Evolutionary conservation across 164 flowering plant genomes (phyloP), one percentile per base, ranked within the genome.

Genomic region (Liriodendron chinense): DNA sequence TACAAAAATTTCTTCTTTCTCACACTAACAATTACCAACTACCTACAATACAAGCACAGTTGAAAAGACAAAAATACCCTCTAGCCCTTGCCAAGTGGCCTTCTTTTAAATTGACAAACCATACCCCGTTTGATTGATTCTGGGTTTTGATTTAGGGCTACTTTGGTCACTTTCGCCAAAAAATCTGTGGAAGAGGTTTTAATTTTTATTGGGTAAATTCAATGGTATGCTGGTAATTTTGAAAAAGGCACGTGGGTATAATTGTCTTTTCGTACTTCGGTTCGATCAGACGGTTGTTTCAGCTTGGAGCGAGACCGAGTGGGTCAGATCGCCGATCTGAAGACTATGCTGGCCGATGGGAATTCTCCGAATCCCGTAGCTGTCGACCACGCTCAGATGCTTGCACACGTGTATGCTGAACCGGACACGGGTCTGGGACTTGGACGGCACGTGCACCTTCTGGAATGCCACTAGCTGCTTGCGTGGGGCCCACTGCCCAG

Each of bases 351-450:
- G 83, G 3, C 98, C 98, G 80, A 94, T 74, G 2, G 97, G 94
- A 75, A 94, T 89, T 73, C 97, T 86, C 65, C 94, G 72, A 34
- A 88, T 80, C n/a, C 98, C 97, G 2, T 74, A 70, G 26, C 73
- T 68, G 69, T 94, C 97, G 71, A 94, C 93, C 6, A 91, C 86
- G 65, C 97, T 92, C 22, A 91, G 71, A 64, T 61, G 74, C 88
- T 91, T 93, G 83, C 98, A 93, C 24, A 93, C 93, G 65, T 92
- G 91, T 12, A 95, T 81, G n/a, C 80, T 82, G 16, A 93, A 71
- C 22, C 23, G 47, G 0, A 91, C 91, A 62, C 86, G 69, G 49
- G 81, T 76, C 68, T 74, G 84, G 0, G 86, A 64, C 72, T 85
- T 77, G 1, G 92, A 89, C 0, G 85, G 78, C 5, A 93, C 83